Conservation (phyloP, 805 yeast genomes). For the Huiozyma sinensis region DNA sequence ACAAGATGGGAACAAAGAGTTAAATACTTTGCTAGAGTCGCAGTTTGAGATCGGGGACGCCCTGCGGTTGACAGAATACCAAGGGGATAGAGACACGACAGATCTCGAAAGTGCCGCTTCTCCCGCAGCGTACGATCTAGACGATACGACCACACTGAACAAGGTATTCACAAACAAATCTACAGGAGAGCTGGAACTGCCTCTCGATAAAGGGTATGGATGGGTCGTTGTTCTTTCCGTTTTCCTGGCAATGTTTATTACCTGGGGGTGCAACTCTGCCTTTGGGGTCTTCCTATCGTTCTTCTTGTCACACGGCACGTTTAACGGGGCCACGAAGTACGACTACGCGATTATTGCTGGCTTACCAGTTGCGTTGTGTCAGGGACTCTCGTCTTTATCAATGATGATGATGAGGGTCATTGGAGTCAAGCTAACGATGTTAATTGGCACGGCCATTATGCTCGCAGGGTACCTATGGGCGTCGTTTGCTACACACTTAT, state of each 20-base stretch:
- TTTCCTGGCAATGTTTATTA: conserved; percentile 40
- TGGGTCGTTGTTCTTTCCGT: conserved; percentile 51
- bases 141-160: conserved; percentile 2
- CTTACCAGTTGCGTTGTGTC: conserved; percentile 45
- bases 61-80: conserved; percentile 10
- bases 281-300: conserved; percentile 53
- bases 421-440: conserved; percentile 40
- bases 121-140: too few species aligned
- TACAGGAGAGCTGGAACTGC: conserved; percentile 28
- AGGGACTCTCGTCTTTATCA: conserved; percentile 48
- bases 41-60: conserved; percentile 25
- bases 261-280: conserved; percentile 70
- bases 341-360: conserved; percentile 66
- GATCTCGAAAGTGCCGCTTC: too few species aligned
- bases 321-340: conserved; percentile 43
- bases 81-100: neutral
- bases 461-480: conserved; percentile 51
- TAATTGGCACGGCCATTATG: conserved; percentile 40
- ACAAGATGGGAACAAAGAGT: neutral
- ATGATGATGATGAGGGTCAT: conserved; percentile 37
- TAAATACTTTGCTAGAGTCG: conserved; percentile 12
- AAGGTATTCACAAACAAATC: conserved; percentile 28
- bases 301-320: conserved; percentile 41
- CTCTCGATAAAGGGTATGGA: conserved; percentile 60
- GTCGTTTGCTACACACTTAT: conserved; percentile 43